These are phyloP conservation scores for Abortiporus biennis DNA, from an alignment of 1,284 basidiomycete genomes.

Conservation along the genomic window DNA sequence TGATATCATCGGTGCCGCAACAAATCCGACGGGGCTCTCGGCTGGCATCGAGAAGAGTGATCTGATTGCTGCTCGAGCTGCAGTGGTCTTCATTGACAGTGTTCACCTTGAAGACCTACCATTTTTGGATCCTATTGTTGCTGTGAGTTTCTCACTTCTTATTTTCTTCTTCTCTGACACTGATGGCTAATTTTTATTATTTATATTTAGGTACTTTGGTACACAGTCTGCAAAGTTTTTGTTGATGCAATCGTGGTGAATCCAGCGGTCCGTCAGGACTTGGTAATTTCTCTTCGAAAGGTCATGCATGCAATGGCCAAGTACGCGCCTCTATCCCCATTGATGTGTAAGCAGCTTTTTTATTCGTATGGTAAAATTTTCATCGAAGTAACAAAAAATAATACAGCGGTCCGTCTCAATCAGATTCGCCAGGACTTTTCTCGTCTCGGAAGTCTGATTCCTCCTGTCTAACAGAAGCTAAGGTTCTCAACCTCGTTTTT, in stretches of 20 bases:
- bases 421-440: no score
- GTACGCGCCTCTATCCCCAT: background rate
- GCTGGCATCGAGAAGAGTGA: background rate
- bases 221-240: background rate
- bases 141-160: slow-evolving; percentile 3
- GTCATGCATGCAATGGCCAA: slow-evolving; percentile 2
- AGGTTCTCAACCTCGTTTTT: no score
- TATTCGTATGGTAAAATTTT: no score
- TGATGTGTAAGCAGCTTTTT: slow-evolving; percentile 6
- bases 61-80: background rate
- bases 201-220: slow-evolving; percentile 3
- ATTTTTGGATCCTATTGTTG: slow-evolving; percentile 6
- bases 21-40: no score
- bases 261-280: background rate
- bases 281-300: background rate
- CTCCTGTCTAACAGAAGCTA: no score
- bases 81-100: background rate
- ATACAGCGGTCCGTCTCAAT: no score
- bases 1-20: background rate
- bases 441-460: no score
- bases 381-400: no score
- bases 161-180: background rate
- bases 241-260: background rate
- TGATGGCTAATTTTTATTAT: background rate
- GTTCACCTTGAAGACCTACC: slow-evolving; percentile 2